A percentile compares a stretch with the other conserved stretches of the same genome.
phyloP scores from a whole-genome alignment of 371 early-diverging fungal genomes.

The Actinomortierella wolfii region DNA sequence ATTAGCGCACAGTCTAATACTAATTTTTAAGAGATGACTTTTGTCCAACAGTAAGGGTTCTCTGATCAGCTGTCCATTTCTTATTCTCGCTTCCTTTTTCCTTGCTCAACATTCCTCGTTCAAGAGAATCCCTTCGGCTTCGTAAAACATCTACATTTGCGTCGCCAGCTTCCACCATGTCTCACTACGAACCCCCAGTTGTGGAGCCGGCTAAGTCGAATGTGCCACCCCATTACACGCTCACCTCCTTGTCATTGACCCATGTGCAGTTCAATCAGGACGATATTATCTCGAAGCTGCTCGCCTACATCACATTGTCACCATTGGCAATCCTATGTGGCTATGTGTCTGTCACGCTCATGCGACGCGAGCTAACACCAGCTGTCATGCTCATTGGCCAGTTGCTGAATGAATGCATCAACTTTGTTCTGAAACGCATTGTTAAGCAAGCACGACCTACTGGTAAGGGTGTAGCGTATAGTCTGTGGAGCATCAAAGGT shows the following conservation, averaged over 20 bases:
- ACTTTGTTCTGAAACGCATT: conserved; percentile 70
- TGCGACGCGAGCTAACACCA: conserved; percentile 79
- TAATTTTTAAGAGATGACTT: too few species aligned
- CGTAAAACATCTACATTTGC: too few species aligned
- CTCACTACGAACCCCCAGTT: background rate
- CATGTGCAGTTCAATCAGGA: conserved; percentile 70
- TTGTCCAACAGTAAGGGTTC: too few species aligned
- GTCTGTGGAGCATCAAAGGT: conserved; percentile 3
- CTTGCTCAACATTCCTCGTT: too few species aligned
- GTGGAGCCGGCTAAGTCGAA: conserved; percentile 5
- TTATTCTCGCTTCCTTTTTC: too few species aligned
- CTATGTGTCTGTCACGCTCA: conserved; percentile 74
- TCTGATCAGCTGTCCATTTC: too few species aligned
- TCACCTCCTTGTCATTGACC: conserved; percentile 71
- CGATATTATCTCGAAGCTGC: conserved; percentile 56
- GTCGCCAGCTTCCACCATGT: too few species aligned
- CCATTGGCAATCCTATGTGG: conserved; percentile 83
- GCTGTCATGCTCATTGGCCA: conserved; percentile 81
- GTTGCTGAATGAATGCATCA: conserved; percentile 78
- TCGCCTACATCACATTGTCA: conserved; percentile 75
- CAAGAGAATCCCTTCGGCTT: too few species aligned
- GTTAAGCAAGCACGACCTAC: conserved; percentile 78
- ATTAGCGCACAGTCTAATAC: too few species aligned
- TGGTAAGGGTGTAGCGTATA: conserved; percentile 48
- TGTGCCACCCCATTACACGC: conserved; percentile 38